Evolutionary conservation across 169 alveolate species (phyloP).

Genomic region (Plasmodium billcollinsi): DNA sequence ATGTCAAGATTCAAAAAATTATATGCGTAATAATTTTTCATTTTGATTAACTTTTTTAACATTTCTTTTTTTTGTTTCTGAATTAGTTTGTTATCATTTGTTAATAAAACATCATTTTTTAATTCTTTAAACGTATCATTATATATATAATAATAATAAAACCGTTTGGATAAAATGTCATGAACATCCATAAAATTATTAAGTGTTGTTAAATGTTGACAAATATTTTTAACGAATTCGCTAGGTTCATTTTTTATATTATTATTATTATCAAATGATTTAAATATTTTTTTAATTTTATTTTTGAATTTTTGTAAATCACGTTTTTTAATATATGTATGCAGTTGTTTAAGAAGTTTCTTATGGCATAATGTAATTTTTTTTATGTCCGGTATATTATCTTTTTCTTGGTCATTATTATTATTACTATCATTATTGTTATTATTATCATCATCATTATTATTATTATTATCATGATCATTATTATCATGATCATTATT

Average conservation of each 20-base stretch:
- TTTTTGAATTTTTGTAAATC: constrained; percentile 9
- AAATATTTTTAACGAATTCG: background rate
- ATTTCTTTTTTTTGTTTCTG: constrained; percentile 18
- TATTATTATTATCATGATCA: background rate
- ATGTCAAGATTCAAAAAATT: constrained; percentile 11
- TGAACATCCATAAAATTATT: constrained; percentile 14
- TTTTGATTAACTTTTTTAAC: constrained; percentile 14
- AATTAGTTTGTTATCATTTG: background rate
- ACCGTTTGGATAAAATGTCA: constrained; percentile 6
- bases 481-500: background rate
- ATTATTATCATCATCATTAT: background rate
- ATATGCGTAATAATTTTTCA: constrained; percentile 28
- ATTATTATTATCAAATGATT: background rate
- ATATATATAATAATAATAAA: constrained; percentile 21
- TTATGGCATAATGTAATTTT: background rate
- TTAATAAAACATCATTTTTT: background rate
- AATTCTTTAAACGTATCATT: background rate
- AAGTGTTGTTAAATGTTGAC: constrained; percentile 2
- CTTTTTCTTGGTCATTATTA: too few relatives aligned
- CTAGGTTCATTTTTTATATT: background rate
- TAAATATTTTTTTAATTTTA: constrained; percentile 3
- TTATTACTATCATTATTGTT: background rate
- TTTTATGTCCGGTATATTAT: background rate
- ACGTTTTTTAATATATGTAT: background rate
- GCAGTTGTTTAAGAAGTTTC: background rate